Base-by-base conservation (phyloP, 1,284 basidiomycete genomes). In the Gomphus bonarii region DNA sequence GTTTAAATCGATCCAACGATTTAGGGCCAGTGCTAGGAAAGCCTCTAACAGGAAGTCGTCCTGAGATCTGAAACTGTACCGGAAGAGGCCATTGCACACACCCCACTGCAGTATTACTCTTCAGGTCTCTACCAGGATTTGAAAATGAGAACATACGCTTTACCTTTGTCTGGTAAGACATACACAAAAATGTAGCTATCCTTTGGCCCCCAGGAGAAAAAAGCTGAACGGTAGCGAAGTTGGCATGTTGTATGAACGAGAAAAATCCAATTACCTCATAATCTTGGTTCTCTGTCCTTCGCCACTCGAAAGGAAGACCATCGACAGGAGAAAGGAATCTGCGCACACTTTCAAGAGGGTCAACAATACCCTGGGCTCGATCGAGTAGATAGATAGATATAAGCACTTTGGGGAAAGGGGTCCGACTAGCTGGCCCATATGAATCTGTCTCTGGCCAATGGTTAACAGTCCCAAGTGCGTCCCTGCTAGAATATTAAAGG, bases 1-100 rank as follows among this genome's bases (percentile, higher is more conserved):
- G 20, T 57, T 50, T 22, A 50, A 14, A 36, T 87, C 85, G 65
- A 88, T 69, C 84, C 84, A 88, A 58, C 85, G 76, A 68, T 87
- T 87, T 61, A 89, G 69, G 65, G 77, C 80, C 51, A 89, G 72
- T 8, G 87, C 75, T 40, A 88, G 68, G 58, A 88, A 70, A 6
- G 76, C 74, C 66, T 86, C 78, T 14, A 84, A 72, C 61, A 88
- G 68, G 53, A 88, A 75, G 40, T 70, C 63, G 58, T 80, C 79
- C 55, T 84, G 52, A 30, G 46, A 31, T 47, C 49, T 58, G 50
- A 58, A 58, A 12, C 51, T 53, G 22, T 58, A 58, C n/a, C 58
- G 52, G 48, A 56, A 50, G 46, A 56, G 47, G 12, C 55, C 55
- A 18, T 57, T 47, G 40, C 55, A 57, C 9, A 46, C 16, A 1